Conservation (phyloP, 2,329 filamentous ascomycete genomes). For the Westerdykella sp. region DNA sequence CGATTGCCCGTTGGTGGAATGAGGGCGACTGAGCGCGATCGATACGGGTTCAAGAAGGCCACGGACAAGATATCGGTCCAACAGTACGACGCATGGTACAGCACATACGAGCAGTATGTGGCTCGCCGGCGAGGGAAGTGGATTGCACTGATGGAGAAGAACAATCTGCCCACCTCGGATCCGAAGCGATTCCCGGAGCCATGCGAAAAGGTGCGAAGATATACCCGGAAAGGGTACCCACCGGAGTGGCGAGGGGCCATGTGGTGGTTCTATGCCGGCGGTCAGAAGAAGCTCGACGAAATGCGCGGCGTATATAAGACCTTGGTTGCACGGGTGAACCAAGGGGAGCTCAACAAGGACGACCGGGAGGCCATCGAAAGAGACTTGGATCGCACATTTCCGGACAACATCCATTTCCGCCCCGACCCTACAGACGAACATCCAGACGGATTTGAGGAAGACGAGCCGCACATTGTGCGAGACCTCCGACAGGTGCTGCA, state of each 20-base stretch:
- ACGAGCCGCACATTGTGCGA: conserved; percentile 71
- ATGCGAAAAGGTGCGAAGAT: conserved; percentile 78
- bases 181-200: conserved; percentile 75
- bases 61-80: conserved; percentile 70
- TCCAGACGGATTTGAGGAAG: conserved; percentile 27
- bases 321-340: conserved; percentile 61
- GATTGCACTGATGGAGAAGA: conserved; percentile 69
- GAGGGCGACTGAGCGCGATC: conserved; percentile 51
- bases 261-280: conserved; percentile 95
- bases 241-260: conserved; percentile 91
- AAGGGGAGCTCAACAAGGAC: conserved; percentile 56
- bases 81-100: conserved; percentile 78
- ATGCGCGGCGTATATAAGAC: conserved; percentile 62
- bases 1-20: conserved; percentile 21
- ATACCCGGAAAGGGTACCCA: conserved; percentile 87
- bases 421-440: conserved; percentile 43
- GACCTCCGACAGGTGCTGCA: conserved; percentile 79
- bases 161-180: conserved; percentile 62
- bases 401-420: conserved; percentile 88
- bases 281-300: conserved; percentile 67
- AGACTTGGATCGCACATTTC: conserved; percentile 88
- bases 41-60: conserved; percentile 87
- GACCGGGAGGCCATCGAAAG: conserved; percentile 89
- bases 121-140: conserved; percentile 74
- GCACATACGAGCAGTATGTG: conserved; percentile 67